Evolutionary conservation across 148 eudicot genomes (phyloP).

Genomic region (Diospyros kaki): DNA sequence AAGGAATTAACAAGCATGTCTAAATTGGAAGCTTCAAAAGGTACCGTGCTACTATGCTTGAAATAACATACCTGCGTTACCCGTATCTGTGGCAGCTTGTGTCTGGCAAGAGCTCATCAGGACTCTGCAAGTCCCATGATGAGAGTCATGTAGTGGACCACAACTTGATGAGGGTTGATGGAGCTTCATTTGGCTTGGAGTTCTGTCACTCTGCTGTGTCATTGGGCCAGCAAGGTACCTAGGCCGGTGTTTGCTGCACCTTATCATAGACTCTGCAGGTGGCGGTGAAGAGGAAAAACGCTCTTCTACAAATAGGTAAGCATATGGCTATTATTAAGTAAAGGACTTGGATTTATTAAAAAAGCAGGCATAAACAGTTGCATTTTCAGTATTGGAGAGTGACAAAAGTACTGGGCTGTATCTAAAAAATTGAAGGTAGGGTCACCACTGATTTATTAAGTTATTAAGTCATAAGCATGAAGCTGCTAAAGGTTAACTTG

Average conservation of each 20-base stretch:
- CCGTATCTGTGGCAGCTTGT: slow-evolving; percentile 3
- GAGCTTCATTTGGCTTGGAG: slow-evolving; percentile 5
- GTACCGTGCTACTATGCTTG: neutral
- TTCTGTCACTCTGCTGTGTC: slow-evolving; percentile 6
- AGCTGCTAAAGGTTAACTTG: no score
- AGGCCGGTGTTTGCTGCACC: slow-evolving; percentile 3
- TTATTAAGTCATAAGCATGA: no score
- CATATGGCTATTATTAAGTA: neutral
- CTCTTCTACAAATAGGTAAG: neutral
- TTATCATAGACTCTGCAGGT: slow-evolving; percentile 3
- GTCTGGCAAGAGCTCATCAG: slow-evolving; percentile 3
- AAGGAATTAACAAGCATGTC: neutral
- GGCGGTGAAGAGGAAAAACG: neutral
- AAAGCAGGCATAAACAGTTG: no score
- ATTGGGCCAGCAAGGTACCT: slow-evolving; percentile 6
- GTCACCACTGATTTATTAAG: no score
- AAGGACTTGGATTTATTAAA: no score
- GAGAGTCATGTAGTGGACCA: neutral
- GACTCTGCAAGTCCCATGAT: neutral
- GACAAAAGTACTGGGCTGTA: no score
- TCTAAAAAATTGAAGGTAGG: no score
- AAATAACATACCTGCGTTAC: neutral
- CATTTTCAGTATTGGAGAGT: no score
- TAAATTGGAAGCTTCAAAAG: neutral
- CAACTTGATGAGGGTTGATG: neutral